phyloP scores from a whole-genome alignment of 2,329 filamentous ascomycete species.

The Apiospora saccharicola region DNA sequence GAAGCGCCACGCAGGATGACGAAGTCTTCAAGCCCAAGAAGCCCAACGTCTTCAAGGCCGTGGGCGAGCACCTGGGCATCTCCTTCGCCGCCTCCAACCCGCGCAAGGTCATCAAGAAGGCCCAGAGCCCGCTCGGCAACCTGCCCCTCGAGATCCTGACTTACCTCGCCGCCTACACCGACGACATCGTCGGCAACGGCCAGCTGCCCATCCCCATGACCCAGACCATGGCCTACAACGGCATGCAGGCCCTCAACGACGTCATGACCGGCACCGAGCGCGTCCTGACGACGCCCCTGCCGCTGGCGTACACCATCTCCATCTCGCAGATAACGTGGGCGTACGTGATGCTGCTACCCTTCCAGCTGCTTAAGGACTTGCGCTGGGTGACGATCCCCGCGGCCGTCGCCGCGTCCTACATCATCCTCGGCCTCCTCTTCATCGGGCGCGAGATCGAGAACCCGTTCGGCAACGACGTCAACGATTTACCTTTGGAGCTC shows the following conservation, averaged over 20 bases:
- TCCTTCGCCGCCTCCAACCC: conserved; percentile 82
- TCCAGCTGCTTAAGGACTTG: conserved; percentile 74
- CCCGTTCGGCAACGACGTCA: conserved; percentile 84
- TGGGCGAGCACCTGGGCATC: conserved; percentile 78
- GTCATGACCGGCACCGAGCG: conserved; percentile 76
- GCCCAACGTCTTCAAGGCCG: conserved; percentile 63
- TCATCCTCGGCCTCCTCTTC: conserved; percentile 77
- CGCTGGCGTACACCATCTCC: conserved; percentile 83
- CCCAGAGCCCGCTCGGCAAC: conserved; percentile 76
- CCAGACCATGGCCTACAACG: conserved; percentile 57
- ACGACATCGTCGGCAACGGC: conserved; percentile 66
- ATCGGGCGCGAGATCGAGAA: conserved; percentile 88
- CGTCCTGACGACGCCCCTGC: conserved; percentile 82
- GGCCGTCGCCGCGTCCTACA: conserved; percentile 76
- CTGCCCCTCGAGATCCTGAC: conserved; percentile 83
- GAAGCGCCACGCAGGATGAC: conserved; percentile 49
- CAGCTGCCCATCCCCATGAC: conserved; percentile 64
- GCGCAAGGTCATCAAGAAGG: conserved; percentile 76
- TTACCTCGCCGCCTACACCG: conserved; percentile 72
- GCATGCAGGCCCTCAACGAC: conserved; percentile 73
- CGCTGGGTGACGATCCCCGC: conserved; percentile 81
- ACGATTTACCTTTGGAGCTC: conserved; percentile 78
- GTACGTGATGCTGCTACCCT: conserved; percentile 81
- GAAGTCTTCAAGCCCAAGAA: conserved; percentile 47
- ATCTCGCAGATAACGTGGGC: conserved; percentile 89